Base-by-base conservation (phyloP, 805 yeast genomes). In the Yarrowia sp. region DNA sequence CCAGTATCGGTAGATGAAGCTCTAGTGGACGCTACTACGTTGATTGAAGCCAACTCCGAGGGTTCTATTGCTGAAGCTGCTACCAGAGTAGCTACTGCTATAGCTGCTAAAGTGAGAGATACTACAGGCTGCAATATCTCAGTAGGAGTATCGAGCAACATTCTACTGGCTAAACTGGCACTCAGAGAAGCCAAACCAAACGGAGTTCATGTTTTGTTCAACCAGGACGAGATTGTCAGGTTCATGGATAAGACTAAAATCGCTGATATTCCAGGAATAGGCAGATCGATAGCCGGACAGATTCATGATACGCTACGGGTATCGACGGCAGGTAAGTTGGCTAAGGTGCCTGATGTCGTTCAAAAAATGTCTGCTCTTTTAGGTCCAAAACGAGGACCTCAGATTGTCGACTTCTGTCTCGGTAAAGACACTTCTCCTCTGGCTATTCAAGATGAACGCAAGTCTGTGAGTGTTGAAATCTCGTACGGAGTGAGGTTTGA, bases 1-100 rank as follows among this genome's bases (percentile, higher is more conserved):
- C 98, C 98, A 0, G 90, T 95, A 0, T 91, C 96, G 67, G 86
- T 95, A 3, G 98, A 95, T 74, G 99, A 95, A 72, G 97, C 92
- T 0, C 76, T 95, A n/a, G 72, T 90, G 9, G 96, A 90, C 69
- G 79, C 87, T 1, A 76, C 86, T 0, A 70, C 81, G 0, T 47
- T 68, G 2, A 67, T 68, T 4, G 47, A 72, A 41, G 35, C 61
- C 13, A 31, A 31, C 15, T 38, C 32, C 11, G 43, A 51, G 1
- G n/a, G 43, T 10, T 28, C 61, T 3, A 32, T 38, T 13, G 15
- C 33, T 13, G 72, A 73, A 5, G 61, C 50, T 58, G 76, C 78
- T 0, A 58, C 69, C 32, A 65, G 64, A 10, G 67, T 75, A 11
- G 77, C 73, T 32, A 67, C 68, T 1, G 69, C 72, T 4, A 77